Evolutionary conservation across 2,329 filamentous ascomycete genomes (phyloP), one percentile per base, ranked within the genome.

Genomic region (Hymenoscyphus albidus): DNA sequence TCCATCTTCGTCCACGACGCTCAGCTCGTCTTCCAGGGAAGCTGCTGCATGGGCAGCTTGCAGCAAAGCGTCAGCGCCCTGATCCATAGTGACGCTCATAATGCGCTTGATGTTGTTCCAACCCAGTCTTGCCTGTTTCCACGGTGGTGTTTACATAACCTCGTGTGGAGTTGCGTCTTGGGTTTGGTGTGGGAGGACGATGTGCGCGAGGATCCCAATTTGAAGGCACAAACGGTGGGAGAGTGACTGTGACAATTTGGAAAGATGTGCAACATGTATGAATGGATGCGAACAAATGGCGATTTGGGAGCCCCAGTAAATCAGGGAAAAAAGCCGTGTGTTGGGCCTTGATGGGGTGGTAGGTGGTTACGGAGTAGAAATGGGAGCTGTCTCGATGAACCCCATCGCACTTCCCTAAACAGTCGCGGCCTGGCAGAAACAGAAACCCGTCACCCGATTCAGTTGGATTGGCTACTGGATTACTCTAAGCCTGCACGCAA

Each of bases 1-100:
- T 76, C 90, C 91, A 72, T 88, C 87, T 48, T 73, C 67, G 40
- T 74, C 74, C 22, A 73, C 66, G 63, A 75, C 73, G 64, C 72
- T 74, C 66, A 73, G 64, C 48, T 74, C 73, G 59, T 73, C 71
- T 12, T 57, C 55, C 64, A 68, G 62, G 54, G 72, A 71, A 62
- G 62, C 65, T 39, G 68, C 66, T 35, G 70, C 67, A n/a, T 64
- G 64, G 61, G 73, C 70, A 48, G 71, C 70, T 62, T 73, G 69
- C 58, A 73, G 64, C 61, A 70, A 67, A 63, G 71, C 68, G 64
- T 72, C 72, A 44, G 70, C 67, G 55, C 64, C 68, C 64, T 67
- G 64, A 40, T 75, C 69, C 66, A 72, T 72, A 59, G 70, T 66
- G 39, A 70, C 67, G 65, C 71, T 73, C 73, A 75, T 75, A 58